phyloP scores from a whole-genome alignment of 352 stramenopile species.

The Globisporangium paroecandrum region DNA sequence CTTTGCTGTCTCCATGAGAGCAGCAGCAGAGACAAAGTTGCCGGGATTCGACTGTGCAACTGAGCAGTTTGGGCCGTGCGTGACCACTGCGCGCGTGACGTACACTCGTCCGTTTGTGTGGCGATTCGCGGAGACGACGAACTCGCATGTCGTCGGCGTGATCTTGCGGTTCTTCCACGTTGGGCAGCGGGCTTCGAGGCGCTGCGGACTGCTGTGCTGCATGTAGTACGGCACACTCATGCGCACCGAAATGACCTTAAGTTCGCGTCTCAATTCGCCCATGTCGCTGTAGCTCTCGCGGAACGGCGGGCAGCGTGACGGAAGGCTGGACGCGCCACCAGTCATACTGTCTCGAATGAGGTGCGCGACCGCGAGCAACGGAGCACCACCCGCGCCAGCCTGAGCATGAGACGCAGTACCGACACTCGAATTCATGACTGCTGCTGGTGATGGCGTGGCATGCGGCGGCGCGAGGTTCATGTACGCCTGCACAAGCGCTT shows the following conservation, averaged over 20 bases:
- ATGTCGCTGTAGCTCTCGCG: slow-evolving; percentile 74
- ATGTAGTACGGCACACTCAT: slow-evolving; percentile 74
- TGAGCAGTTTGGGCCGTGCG: slow-evolving; percentile 43
- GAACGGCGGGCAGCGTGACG: slow-evolving; percentile 45
- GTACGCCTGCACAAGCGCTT: slow-evolving; percentile 20
- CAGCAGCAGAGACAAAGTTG: slow-evolving; percentile 56
- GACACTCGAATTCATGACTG: not conserved
- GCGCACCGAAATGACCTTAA: slow-evolving; percentile 75
- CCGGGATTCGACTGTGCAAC: slow-evolving; percentile 41
- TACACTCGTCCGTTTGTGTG: slow-evolving; percentile 77
- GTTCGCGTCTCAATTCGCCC: slow-evolving; percentile 63
- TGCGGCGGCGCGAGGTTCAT: slow-evolving; percentile 15
- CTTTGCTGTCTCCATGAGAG: slow-evolving; percentile 70
- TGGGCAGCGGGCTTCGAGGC: slow-evolving; percentile 70
- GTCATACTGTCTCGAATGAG: slow-evolving; percentile 9
- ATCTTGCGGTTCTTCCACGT: slow-evolving; percentile 73
- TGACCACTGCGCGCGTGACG: slow-evolving; percentile 53
- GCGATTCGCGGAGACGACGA: slow-evolving; percentile 71
- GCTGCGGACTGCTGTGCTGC: slow-evolving; percentile 80
- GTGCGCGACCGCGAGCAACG: slow-evolving; percentile 4
- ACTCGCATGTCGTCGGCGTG: slow-evolving; percentile 45
- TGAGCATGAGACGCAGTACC: not conserved
- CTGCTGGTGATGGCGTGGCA: not conserved
- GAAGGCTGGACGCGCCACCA: not conserved
- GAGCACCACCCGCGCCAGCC: not conserved